Evolutionary conservation across 2,329 filamentous ascomycete genomes (phyloP), one percentile per base, ranked within the genome.

Genomic region (Monilinia polystroma): DNA sequence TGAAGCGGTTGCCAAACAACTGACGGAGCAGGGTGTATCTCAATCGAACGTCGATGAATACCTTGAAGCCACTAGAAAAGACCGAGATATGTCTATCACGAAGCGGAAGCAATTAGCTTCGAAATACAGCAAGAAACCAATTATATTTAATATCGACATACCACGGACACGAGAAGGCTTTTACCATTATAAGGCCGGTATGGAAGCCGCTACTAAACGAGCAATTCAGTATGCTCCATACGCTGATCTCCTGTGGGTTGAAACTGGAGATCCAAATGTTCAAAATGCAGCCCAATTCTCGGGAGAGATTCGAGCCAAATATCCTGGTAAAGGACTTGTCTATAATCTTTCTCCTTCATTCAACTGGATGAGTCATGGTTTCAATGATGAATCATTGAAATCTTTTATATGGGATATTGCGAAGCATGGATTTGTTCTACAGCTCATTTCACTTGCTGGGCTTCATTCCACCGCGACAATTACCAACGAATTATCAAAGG

Each of bases 341-440:
- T 99, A 99, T 81, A 99, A 99, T 80, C 85, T 99, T 1, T 93
- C 90, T 5, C 95, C 95, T 0, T 96, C 92, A 11, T 99, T 99
- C 85, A 98, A 99, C 83, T 99, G 95, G 95, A 95, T 96, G 87
- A 88, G 88, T 14, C 93, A 98, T 77, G 95, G 94, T 41, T 99
- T 98, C 80, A 89, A 86, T 3, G 87, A 93, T 70, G 88, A 87
- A 69, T 89, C 90, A 7, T 84, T 99, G 66, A 92, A 90, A 80
- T 92, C 87, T 7, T 99, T 99, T 78, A 91, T 99, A 73, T 98
- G 94, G 94, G 94, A 98, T 77, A 87, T 99, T 71, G 95, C 93
- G 11, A 87, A 89, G 76, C 90, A 97, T 74, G 94, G 94, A 68
- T 94, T 88, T 76, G 87, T 87, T 12, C 79, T 90, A 73, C 87